Base-by-base conservation (phyloP, 345 rosid genomes). In the Nephelium lappaceum region DNA sequence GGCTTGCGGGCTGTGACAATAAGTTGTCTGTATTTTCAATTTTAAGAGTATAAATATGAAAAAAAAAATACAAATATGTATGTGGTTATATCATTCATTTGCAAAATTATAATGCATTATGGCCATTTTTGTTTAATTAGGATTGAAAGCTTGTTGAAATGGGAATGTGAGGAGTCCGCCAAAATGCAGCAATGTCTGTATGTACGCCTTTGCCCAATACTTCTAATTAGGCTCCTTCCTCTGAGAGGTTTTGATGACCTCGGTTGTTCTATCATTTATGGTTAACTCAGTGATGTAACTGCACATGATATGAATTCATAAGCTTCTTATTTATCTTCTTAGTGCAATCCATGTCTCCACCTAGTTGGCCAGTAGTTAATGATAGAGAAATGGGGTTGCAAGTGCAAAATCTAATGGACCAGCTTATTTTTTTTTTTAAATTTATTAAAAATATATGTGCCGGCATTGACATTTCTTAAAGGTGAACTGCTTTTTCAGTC, bases 181-280 rank as follows among this genome's bases (percentile, higher is more conserved):
- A 78, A 61, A 72, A 76, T 83, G 81, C 90, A 87, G 80, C 89
- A 84, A 71, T 81, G 76, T 74, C 83, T 95, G 43, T 95, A 89
- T 90, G 90, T 87, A 69, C 92, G 83, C 70, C 97, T 95, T 71
- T 93, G 94, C 85, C 98, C 98, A 8, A 71, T 93, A 78, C 98
- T 95, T 75, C 79, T 95, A 65, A 79, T 95, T 76, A 88, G 93
- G 81, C 73, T 95, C 73, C 98, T 95, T 85, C 98, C 98, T 7
- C 78, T 93, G 73, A 85, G 91, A 86, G 89, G 93, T 65, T 95
- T 95, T 81, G 78, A 88, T 71, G 83, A 89, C 85, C 84, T 88
- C 77, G 79, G 79, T 69, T 86, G 87, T 24, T 81, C 85, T 76
- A 66, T 82, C 55, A 53, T 92, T 84, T 92, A 93, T 81, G 94